Percentiles rank a stretch among this genome's conserved stretches.
phyloP scores from a whole-genome alignment of 331 rosid genomes.

The Quercus lobata region DNA sequence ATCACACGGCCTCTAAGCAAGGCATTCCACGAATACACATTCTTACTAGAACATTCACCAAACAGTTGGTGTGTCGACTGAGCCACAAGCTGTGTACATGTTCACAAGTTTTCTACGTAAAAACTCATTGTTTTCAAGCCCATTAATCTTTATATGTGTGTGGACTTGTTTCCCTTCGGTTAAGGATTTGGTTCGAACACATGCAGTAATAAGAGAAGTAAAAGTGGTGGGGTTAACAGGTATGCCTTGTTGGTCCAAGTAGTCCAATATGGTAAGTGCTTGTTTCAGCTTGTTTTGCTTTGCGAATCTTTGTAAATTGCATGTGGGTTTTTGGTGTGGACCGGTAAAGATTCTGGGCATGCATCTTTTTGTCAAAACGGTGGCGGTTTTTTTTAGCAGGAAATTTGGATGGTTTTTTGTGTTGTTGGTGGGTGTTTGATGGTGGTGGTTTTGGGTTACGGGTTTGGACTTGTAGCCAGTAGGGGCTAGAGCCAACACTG shows the following conservation, averaged over 20 bases:
- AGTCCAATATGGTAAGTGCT: conserved; percentile 66
- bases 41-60: conserved; percentile 41
- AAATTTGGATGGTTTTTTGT: conserved; percentile 2
- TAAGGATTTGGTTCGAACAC: conserved; percentile 58
- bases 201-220: conserved; percentile 64
- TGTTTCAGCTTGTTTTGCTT: conserved; percentile 45
- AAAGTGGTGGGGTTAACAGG: conserved; percentile 71
- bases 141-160: conserved; percentile 52
- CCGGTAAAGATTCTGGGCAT: conserved; percentile 66
- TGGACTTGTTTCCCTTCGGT: conserved; percentile 48
- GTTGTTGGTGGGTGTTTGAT: conserved; percentile 1
- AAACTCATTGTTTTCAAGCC: conserved; percentile 60
- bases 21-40: conserved; percentile 78
- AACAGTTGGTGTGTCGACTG: conserved; percentile 49
- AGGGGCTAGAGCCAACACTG: no score
- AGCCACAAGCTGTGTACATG: conserved; percentile 64
- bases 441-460: neutral
- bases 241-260: conserved; percentile 60
- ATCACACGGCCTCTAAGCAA: conserved; percentile 72
- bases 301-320: conserved; percentile 57
- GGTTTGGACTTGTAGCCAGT: neutral
- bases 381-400: neutral
- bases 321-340: conserved; percentile 62
- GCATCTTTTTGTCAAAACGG: conserved; percentile 45
- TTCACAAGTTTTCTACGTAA: conserved; percentile 52